These are phyloP conservation scores for Yarrowia sp. DNA, from an alignment of 805 yeast species.

Conservation along the genomic window DNA sequence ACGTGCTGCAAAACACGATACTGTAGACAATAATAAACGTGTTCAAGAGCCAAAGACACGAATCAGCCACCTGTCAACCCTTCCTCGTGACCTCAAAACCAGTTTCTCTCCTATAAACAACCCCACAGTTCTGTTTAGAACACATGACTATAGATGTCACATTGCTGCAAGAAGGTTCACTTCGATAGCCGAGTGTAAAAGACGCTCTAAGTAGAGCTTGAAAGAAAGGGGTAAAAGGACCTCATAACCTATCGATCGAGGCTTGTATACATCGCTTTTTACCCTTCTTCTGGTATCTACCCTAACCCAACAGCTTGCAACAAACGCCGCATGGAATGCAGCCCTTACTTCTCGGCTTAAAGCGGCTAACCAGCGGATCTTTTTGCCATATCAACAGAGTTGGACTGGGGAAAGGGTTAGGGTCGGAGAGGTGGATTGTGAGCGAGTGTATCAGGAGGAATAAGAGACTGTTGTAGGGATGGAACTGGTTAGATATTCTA, in stretches of 20 bases:
- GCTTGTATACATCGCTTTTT: not conserved
- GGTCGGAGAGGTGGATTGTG: not conserved
- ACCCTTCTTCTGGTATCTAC: no score
- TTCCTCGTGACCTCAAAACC: no score
- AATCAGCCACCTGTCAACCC: no score
- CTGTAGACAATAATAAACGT: no score
- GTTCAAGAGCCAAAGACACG: no score
- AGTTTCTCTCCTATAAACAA: not conserved
- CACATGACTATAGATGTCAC: not conserved
- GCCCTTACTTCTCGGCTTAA: constrained; percentile 2
- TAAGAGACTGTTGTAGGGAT: not conserved
- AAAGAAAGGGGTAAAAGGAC: not conserved
- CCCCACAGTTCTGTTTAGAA: not conserved
- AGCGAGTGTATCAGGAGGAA: not conserved
- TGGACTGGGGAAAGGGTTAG: not conserved
- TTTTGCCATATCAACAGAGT: not conserved
- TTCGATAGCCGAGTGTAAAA: not conserved
- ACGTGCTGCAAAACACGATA: no score
- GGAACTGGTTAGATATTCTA: no score
- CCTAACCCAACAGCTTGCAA: not conserved
- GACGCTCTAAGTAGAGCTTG: not conserved
- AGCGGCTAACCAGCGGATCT: not conserved
- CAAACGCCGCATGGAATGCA: not conserved
- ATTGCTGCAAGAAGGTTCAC: not conserved
- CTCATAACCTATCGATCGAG: not conserved